phyloP scores from a whole-genome alignment of 768 basidiomycete species.

The Suillus bovinus region DNA sequence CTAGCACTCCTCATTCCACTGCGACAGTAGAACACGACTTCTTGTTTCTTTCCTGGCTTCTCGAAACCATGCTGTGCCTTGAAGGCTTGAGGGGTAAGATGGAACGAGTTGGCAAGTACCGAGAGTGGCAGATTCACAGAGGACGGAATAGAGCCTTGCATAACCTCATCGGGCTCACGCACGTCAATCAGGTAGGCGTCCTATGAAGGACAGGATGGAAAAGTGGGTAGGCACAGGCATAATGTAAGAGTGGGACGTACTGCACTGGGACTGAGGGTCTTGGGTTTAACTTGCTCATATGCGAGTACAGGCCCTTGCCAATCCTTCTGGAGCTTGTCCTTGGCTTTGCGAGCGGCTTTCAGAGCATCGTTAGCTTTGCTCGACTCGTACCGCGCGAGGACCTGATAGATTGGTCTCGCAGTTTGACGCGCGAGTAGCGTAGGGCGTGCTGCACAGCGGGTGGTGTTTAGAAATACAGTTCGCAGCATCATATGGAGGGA shows the following conservation, averaged over 20 bases:
- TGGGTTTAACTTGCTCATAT: conserved; percentile 82
- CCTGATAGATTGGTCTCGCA: conserved; percentile 15
- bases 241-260: conserved; percentile 36
- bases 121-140: conserved; percentile 89
- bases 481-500: conserved; percentile 24
- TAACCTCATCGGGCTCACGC: conserved; percentile 89
- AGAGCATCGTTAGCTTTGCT: conserved; percentile 26
- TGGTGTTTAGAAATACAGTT: conserved; percentile 15
- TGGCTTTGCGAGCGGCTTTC: conserved; percentile 32
- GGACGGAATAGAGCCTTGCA: conserved; percentile 91
- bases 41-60: conserved; percentile 69
- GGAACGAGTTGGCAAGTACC: conserved; percentile 66
- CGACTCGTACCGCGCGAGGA: conserved; percentile 36
- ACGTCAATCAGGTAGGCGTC: conserved; percentile 81
- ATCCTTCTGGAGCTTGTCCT: conserved; percentile 53
- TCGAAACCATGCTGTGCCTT: conserved; percentile 67
- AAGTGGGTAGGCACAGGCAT: neutral
- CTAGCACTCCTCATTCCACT: conserved; percentile 82
- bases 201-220: conserved; percentile 39
- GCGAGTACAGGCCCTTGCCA: conserved; percentile 75
- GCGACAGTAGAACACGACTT: conserved; percentile 88
- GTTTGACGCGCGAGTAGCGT: conserved; percentile 10
- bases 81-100: conserved; percentile 57
- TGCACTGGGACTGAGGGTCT: conserved; percentile 70
- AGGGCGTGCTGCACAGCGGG: conserved; percentile 17